Evolutionary conservation across 1,139 yeast species (phyloP).

Genomic region (Eremothecium coryli): DNA sequence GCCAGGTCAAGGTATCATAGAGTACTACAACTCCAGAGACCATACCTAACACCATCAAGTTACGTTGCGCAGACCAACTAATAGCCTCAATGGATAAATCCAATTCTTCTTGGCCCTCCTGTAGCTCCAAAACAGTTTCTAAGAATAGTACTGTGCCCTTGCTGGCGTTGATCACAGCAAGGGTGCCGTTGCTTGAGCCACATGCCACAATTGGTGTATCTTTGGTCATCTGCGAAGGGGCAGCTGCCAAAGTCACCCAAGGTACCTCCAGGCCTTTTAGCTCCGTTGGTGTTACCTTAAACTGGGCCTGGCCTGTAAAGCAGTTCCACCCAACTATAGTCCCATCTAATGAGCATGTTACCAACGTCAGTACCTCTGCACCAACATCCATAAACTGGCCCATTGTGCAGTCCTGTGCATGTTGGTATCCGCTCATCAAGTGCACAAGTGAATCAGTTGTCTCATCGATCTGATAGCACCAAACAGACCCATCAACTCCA

Average conservation of each 20-base stretch:
- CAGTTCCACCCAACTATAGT: constrained; percentile 85
- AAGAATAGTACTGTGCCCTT: constrained; percentile 61
- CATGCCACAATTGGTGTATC: constrained; percentile 36
- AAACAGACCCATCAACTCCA: constrained; percentile 84
- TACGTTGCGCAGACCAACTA: constrained; percentile 62
- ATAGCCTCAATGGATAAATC: constrained; percentile 83
- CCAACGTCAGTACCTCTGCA: constrained; percentile 48
- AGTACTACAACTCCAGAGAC: constrained; percentile 80
- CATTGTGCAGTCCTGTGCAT: constrained; percentile 66
- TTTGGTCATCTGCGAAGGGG: constrained; percentile 42
- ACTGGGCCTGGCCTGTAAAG: constrained; percentile 56
- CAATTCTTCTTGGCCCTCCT: constrained; percentile 53
- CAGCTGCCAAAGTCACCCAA: constrained; percentile 65
- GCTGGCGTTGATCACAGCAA: constrained; percentile 65
- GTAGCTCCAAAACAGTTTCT: constrained; percentile 51
- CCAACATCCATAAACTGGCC: constrained; percentile 65
- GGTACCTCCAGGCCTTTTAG: constrained; percentile 70
- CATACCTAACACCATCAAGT: constrained; percentile 73
- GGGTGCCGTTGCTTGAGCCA: constrained; percentile 82
- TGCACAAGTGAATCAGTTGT: constrained; percentile 47
- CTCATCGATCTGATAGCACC: constrained; percentile 76
- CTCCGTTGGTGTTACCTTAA: constrained; percentile 56
- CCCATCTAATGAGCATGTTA: constrained; percentile 84
- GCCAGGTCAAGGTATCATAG: constrained; percentile 82
- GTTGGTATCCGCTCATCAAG: constrained; percentile 73